Evolutionary conservation across 805 yeast genomes (phyloP).

Genomic region (Myxozyma mucilagina): DNA sequence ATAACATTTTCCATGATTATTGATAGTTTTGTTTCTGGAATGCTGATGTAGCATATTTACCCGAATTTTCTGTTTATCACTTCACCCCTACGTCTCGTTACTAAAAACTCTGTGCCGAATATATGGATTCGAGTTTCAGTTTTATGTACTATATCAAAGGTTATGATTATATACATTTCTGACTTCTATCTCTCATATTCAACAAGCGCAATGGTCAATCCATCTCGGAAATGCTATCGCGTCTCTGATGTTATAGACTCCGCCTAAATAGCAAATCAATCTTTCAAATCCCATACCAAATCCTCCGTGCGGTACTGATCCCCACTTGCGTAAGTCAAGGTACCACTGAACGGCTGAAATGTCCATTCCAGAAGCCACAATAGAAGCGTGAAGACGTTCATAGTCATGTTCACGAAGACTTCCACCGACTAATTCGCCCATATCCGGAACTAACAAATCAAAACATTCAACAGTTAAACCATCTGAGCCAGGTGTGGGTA

Average conservation of each 20-base stretch:
- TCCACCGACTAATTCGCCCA: conserved; percentile 95
- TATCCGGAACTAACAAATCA: conserved; percentile 83
- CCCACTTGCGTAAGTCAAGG: conserved; percentile 66
- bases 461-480: conserved; percentile 78
- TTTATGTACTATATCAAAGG: not conserved
- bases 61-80: not conserved
- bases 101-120: not conserved
- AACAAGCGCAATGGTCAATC: conserved; percentile 46
- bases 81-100: no score
- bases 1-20: conserved; percentile 22
- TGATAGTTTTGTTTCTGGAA: conserved; percentile 13
- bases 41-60: not conserved
- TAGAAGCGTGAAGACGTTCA: conserved; percentile 49
- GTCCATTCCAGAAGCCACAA: conserved; percentile 59
- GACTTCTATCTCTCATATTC: not conserved
- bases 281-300: conserved; percentile 95
- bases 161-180: not conserved
- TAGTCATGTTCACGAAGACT: conserved; percentile 80
- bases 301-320: conserved; percentile 93
- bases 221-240: conserved; percentile 85
- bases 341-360: conserved; percentile 71
- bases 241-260: conserved; percentile 79
- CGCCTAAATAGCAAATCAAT: conserved; percentile 68
- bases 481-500: conserved; percentile 44
- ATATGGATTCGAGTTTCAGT: not conserved